phyloP scores from a whole-genome alignment of 306 rosid genomes.

The Malus fusca region DNA sequence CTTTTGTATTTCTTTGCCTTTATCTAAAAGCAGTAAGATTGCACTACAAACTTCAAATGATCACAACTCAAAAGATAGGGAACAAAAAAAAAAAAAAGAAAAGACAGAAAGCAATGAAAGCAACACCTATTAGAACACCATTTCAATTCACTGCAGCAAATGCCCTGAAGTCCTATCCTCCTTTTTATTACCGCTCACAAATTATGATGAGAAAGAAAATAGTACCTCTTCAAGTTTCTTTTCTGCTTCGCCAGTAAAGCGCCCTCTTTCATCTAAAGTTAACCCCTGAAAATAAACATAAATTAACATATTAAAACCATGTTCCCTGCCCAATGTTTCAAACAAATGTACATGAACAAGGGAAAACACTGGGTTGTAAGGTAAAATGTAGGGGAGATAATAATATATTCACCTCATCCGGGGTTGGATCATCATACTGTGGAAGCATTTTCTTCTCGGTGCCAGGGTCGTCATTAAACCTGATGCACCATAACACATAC shows the following conservation, averaged over 20 bases:
- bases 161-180: neutral
- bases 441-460: conserved; percentile 83
- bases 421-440: conserved; percentile 74
- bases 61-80: neutral
- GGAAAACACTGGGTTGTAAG: neutral
- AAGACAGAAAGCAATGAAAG: conserved; percentile 6
- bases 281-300: conserved; percentile 50
- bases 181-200: neutral
- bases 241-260: conserved; percentile 70
- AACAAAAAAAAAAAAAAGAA: neutral
- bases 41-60: neutral
- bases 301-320: conserved; percentile 5
- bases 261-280: conserved; percentile 75
- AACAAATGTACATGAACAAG: neutral
- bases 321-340: neutral
- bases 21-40: neutral
- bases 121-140: neutral
- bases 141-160: neutral
- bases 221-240: conserved; percentile 83
- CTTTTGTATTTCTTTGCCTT: neutral
- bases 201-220: conserved; percentile 9
- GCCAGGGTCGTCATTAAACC: conserved; percentile 80
- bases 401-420: conserved; percentile 55
- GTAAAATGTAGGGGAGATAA: neutral
- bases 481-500: conserved; percentile 24